phyloP scores from a whole-genome alignment of 352 stramenopile genomes.

The Globisporangium emineosum region DNA sequence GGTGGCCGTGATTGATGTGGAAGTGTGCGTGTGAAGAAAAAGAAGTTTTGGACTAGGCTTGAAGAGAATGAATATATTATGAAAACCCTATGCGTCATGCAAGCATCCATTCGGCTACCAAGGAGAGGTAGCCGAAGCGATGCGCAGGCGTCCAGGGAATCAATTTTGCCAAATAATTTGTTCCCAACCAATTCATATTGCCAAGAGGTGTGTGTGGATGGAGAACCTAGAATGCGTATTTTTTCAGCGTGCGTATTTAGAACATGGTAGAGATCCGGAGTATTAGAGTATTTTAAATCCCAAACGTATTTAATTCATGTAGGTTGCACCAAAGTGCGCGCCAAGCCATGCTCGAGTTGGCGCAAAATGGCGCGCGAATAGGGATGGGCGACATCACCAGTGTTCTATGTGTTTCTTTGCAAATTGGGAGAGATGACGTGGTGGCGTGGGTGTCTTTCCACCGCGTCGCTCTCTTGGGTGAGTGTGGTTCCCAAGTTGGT shows the following conservation, averaged over 20 bases:
- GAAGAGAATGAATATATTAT: background rate
- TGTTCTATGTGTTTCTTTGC: background rate
- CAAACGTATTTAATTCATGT: too few relatives aligned
- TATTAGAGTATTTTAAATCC: too few relatives aligned
- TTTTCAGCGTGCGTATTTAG: too few relatives aligned
- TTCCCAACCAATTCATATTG: too few relatives aligned
- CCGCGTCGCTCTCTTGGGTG: background rate
- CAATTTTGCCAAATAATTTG: background rate
- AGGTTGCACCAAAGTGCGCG: slow-evolving; percentile 1
- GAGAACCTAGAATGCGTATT: too few relatives aligned
- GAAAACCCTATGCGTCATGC: background rate
- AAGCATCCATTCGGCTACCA: too few relatives aligned
- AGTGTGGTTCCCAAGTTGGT: background rate
- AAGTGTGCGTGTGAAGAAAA: background rate
- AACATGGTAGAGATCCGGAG: too few relatives aligned
- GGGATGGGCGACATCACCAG: background rate
- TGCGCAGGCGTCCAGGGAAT: background rate
- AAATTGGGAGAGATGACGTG: background rate
- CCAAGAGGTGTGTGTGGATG: too few relatives aligned
- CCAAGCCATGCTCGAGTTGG: background rate
- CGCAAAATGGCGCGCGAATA: background rate
- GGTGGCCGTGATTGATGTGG: background rate
- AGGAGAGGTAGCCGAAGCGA: background rate
- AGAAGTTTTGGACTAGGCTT: background rate
- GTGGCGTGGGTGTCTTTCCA: background rate